Evolutionary conservation across 352 stramenopile species (phyloP), one percentile per base, ranked within the genome.

Genomic region (Globisporangium cederbergense): DNA sequence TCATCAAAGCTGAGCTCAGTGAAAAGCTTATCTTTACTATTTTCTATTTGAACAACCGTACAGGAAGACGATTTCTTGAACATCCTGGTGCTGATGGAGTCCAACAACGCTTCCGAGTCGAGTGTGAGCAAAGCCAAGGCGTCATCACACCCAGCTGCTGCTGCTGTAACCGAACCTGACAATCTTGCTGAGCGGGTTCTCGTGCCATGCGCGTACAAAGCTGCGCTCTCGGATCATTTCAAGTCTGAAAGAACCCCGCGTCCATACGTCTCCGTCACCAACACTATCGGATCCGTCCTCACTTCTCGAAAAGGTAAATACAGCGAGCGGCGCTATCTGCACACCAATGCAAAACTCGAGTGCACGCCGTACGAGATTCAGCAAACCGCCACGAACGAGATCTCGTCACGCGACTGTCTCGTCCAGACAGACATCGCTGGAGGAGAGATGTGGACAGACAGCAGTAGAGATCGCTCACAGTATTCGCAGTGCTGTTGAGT

Each of bases 201-300:
- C 25, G 68, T 67, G 20, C 68, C 78, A 47, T 61, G 74, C 7
- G 62, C 69, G 2, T 89, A 87, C 60, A 66, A 52, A 51, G 47
- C 67, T 30, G 63, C 49, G 5, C 13, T 78, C 1, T 47, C 38
- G 0, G 36, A 72, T 20, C 79, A 89, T 47, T 84, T 89, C 52
- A 38, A 87, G n/a, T 76, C 76, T 25, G 66, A 77, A 9, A 66
- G 76, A 4, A 65, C 70, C 0, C 65, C 76, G 0, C 66, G 71
- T 4, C 65, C 72, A 9, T 89, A 89, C 61, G 60, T 45, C 10
- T 64, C 65, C 52, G 59, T 52, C 55, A 58, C n/a, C 66, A 64
- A 22, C 70, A 89, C 58, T 62, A 67, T 53, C 53, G 77, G 63
- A 11, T 80, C 76, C 1, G 47, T 84, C 30, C 36, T 87, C 42